phyloP scores from a whole-genome alignment of 176 grass and related monocot genomes.

The Oropetium thomaeum region DNA sequence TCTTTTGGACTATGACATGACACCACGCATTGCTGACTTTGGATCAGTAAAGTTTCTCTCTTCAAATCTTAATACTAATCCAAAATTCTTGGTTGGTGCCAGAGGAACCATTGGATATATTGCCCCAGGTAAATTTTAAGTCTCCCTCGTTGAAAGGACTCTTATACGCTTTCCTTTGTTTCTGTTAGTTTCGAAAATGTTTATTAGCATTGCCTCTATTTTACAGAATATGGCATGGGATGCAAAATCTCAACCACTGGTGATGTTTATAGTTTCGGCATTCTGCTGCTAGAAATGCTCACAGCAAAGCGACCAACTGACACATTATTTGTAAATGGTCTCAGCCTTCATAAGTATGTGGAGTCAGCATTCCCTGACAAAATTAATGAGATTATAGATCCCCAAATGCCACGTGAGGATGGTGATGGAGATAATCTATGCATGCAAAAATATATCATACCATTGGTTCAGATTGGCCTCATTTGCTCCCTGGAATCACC shows the following conservation, averaged over 20 bases:
- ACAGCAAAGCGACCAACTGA: constrained; percentile 4
- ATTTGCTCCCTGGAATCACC: constrained; percentile 26
- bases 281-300: constrained; percentile 34
- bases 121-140: constrained; percentile 22
- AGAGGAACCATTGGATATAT: constrained; percentile 43
- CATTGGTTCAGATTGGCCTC: constrained; percentile 23
- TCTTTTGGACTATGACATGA: constrained; percentile 35
- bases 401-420: constrained; percentile 1
- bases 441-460: constrained; percentile 9
- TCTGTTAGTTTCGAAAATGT: neutral
- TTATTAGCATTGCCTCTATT: neutral
- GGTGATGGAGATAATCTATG: neutral
- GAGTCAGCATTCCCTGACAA: constrained; percentile 30
- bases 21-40: constrained; percentile 20
- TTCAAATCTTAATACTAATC: neutral
- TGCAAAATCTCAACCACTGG: neutral
- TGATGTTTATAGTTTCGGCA: constrained; percentile 35
- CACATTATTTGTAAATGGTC: neutral
- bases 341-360: constrained; percentile 14
- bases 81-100: neutral
- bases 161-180: neutral
- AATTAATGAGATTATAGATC: constrained; percentile 28
- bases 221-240: constrained; percentile 23
- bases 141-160: neutral
- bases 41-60: constrained; percentile 28